These are phyloP conservation scores for Mycena pura DNA, from an alignment of 768 basidiomycete species.

Conservation along the genomic window DNA sequence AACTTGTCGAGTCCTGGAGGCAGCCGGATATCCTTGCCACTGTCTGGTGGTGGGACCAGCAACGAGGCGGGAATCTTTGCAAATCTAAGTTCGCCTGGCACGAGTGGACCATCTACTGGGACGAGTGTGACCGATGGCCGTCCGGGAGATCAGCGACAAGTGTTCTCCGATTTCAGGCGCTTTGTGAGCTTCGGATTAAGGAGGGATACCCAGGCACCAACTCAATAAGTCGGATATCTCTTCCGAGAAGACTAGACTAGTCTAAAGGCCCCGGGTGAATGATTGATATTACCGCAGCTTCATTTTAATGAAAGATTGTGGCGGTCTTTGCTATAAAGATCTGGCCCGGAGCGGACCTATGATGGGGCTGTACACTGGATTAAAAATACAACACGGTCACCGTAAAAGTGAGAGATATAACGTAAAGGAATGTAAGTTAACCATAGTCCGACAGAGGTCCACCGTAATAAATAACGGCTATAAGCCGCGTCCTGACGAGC, in stretches of 20 bases:
- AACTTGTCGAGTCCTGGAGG: conserved; percentile 70
- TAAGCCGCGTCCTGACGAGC: conserved; percentile 4
- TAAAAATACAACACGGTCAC: no score
- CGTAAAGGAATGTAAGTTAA: conserved; percentile 4
- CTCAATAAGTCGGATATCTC: conserved; percentile 3
- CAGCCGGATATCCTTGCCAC: conserved; percentile 64
- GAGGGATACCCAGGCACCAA: conserved; percentile 57
- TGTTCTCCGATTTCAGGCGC: conserved; percentile 87
- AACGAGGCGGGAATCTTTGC: conserved; percentile 64
- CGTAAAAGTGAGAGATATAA: no score
- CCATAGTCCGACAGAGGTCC: neutral
- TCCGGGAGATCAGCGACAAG: conserved; percentile 64
- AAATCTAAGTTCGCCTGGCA: conserved; percentile 65
- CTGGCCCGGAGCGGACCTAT: no score
- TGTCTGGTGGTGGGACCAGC: conserved; percentile 32
- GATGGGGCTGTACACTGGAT: no score
- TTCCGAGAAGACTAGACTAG: no score
- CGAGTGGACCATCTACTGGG: conserved; percentile 69
- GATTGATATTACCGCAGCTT: no score
- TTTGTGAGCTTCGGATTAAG: conserved; percentile 90
- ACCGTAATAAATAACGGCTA: neutral
- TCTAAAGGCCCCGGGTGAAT: no score
- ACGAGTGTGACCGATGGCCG: conserved; percentile 52
- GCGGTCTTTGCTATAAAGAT: no score
- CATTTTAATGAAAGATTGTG: no score